A percentile compares a stretch with the other conserved stretches of the same genome.
These are phyloP conservation scores for Cladosporium sp. DNA, from an alignment of 2,329 filamentous ascomycete genomes.

Conservation along the genomic window DNA sequence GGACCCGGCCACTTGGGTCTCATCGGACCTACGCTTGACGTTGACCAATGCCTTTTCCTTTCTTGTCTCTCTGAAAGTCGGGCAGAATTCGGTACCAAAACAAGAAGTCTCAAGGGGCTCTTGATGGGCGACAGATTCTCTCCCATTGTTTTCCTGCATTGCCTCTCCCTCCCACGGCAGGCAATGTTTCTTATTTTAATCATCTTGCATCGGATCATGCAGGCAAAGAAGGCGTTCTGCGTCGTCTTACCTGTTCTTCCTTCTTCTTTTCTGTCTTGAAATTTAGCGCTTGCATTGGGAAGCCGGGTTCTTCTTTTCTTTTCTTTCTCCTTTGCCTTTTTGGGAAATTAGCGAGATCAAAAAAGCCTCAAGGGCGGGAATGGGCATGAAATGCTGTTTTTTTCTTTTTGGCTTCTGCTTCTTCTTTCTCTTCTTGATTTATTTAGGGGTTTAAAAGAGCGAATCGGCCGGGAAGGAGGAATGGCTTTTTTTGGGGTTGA, in stretches of 20 bases:
- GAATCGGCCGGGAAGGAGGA: too few relatives aligned
- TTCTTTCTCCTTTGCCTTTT: not conserved
- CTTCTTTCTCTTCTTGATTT: not conserved
- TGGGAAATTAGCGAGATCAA: not conserved
- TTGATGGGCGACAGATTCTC: not conserved
- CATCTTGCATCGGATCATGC: not conserved
- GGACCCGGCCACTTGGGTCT: not conserved
- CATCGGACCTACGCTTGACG: too few relatives aligned
- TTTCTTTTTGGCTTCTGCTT: not conserved
- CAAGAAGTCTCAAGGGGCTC: too few relatives aligned
- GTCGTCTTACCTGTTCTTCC: not conserved
- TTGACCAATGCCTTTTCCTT: not conserved
- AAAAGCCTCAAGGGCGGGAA: not conserved
- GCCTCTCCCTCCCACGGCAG: not conserved
- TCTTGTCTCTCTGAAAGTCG: not conserved
- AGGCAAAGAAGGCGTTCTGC: not conserved
- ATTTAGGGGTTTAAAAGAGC: too few relatives aligned
- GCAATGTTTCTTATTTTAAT: not conserved
- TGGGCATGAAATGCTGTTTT: not conserved
- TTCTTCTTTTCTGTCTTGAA: not conserved
- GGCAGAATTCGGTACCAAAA: too few relatives aligned
- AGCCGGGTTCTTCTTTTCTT: not conserved
- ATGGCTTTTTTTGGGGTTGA: too few relatives aligned
- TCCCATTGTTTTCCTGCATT: not conserved
- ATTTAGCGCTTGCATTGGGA: slow-evolving; percentile 6